Conservation (phyloP, 2,329 filamentous ascomycete genomes). For the Curvularia spicifera region DNA sequence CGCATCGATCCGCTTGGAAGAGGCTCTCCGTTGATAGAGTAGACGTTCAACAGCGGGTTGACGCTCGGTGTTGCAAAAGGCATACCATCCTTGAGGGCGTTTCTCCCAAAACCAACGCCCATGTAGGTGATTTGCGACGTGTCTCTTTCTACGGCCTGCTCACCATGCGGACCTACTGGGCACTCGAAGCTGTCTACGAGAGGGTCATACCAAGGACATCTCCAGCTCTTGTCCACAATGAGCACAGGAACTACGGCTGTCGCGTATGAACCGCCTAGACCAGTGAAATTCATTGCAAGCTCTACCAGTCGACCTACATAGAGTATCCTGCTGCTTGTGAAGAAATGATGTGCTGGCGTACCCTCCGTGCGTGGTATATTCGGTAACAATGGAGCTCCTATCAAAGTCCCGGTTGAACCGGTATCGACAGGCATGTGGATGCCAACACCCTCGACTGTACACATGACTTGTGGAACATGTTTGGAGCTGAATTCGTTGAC, state of each 20-base stretch:
- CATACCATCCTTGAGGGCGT: constrained; percentile 37
- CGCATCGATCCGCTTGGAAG: constrained; percentile 19
- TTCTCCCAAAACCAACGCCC: constrained; percentile 47
- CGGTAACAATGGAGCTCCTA: constrained; percentile 44
- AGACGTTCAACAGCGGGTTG: constrained; percentile 48
- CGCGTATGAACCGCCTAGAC: constrained; percentile 27
- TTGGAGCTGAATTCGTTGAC: constrained; percentile 36
- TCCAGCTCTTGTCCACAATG: constrained; percentile 43
- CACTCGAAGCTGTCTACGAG: constrained; percentile 39
- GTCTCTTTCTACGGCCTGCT: constrained; percentile 32
- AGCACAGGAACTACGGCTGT: constrained; percentile 38
- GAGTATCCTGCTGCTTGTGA: constrained; percentile 45
- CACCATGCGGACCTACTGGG: constrained; percentile 35
- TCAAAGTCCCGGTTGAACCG: constrained; percentile 44
- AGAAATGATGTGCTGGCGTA: constrained; percentile 41
- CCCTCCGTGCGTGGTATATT: constrained; percentile 31
- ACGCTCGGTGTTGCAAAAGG: constrained; percentile 36
- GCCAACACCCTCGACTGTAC: constrained; percentile 35
- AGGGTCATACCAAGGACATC: constrained; percentile 45
- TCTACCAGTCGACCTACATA: constrained; percentile 43
- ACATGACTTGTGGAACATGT: constrained; percentile 35
- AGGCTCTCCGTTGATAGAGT: constrained; percentile 31
- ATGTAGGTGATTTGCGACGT: constrained; percentile 45
- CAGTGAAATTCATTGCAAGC: constrained; percentile 38
- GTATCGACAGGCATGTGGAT: constrained; percentile 46